Conservation (phyloP, 2,329 filamentous ascomycete species). For the Aspergillus proliferans region DNA sequence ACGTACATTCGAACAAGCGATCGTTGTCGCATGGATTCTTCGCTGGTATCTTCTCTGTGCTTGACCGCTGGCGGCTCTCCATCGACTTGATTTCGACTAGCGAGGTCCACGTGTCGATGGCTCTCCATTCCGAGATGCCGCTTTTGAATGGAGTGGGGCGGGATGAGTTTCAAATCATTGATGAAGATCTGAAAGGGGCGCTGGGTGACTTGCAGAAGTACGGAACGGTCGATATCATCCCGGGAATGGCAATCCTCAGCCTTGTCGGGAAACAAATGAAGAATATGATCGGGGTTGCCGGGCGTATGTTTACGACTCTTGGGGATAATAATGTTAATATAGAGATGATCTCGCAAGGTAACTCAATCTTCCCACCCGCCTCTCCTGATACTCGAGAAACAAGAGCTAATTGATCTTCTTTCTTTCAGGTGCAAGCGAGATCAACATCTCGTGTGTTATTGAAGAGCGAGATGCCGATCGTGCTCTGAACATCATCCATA, state of each 20-base stretch:
- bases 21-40: constrained; percentile 95
- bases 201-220: constrained; percentile 69
- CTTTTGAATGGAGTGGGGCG: constrained; percentile 44
- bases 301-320: constrained; percentile 88
- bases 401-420: constrained; percentile 11
- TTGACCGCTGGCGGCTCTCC: constrained; percentile 78
- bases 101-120: constrained; percentile 96
- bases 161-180: constrained; percentile 49
- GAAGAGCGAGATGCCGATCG: constrained; percentile 83
- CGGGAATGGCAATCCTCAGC: constrained; percentile 91
- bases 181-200: constrained; percentile 58
- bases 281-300: constrained; percentile 91
- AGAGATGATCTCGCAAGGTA: constrained; percentile 99
- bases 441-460: constrained; percentile 98
- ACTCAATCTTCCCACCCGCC: constrained; percentile 18
- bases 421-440: constrained; percentile 79
- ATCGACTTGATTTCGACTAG: constrained; percentile 95
- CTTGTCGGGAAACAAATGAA: constrained; percentile 94
- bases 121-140: constrained; percentile 71
- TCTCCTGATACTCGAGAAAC: constrained; percentile 3
- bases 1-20: constrained; percentile 95
- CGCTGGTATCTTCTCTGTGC: constrained; percentile 83
- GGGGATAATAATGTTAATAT: constrained; percentile 94
- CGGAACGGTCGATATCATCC: constrained; percentile 83
- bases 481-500: constrained; percentile 93